These are phyloP conservation scores for Colletotrichum chrysophilum DNA, from an alignment of 2,329 filamentous ascomycete genomes.

Conservation along the genomic window DNA sequence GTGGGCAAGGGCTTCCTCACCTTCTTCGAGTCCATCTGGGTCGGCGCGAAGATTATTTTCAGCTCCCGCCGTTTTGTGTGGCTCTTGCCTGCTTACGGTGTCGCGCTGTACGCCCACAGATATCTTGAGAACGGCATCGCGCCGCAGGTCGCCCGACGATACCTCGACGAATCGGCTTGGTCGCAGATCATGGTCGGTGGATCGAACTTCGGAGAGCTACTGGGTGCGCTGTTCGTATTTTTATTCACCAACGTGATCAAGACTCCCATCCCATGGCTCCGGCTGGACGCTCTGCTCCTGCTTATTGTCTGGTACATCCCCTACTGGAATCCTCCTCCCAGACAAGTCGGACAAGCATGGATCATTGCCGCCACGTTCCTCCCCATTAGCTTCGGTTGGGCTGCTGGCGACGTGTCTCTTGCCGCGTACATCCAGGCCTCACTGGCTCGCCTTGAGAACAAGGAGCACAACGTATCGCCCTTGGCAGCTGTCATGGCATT, in stretches of 20 bases:
- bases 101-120: constrained; percentile 54
- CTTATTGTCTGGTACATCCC: constrained; percentile 54
- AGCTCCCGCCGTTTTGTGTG: constrained; percentile 52
- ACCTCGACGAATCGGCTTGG: constrained; percentile 53
- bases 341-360: constrained; percentile 46
- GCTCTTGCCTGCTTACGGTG: constrained; percentile 53
- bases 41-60: constrained; percentile 50
- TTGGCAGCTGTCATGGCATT: constrained; percentile 57
- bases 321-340: constrained; percentile 45
- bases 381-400: constrained; percentile 55
- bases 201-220: constrained; percentile 54
- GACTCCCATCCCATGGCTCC: constrained; percentile 56
- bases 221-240: constrained; percentile 53
- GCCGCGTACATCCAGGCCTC: constrained; percentile 56
- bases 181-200: constrained; percentile 55
- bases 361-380: constrained; percentile 36
- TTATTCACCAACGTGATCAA: constrained; percentile 52
- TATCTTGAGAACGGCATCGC: constrained; percentile 56
- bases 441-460: constrained; percentile 47
- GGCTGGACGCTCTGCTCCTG: constrained; percentile 49
- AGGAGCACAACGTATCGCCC: constrained; percentile 49
- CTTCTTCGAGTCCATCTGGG: constrained; percentile 45
- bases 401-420: constrained; percentile 55
- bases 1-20: not conserved
- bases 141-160: constrained; percentile 49